Base-by-base conservation (phyloP, 139 green algal species). In the Micromonas commoda region DNA sequence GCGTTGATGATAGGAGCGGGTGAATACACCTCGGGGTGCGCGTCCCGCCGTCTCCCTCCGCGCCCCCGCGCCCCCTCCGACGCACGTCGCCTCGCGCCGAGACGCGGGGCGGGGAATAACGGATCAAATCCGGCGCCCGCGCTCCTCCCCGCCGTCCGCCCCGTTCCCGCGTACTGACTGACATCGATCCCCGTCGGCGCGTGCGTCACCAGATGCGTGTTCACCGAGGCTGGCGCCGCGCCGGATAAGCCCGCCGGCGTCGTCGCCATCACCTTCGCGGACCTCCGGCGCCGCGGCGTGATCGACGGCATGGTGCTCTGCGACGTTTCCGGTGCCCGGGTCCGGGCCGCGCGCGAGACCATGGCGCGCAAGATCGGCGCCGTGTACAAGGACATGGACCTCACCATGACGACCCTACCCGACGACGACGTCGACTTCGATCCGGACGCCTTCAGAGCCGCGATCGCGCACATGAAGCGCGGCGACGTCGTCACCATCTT, bases 401-500 rank as follows among this genome's bases (percentile, higher is more conserved):
- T 69, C 2, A 21, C 64, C 29, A 71, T 88, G 6, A 81, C 86
- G 37, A 84, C 74, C 33, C 82, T 85, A 51, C 86, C 86, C 1
- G 77, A 52, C 37, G 86, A 90, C 71, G 67, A 88, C 73, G 86
- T 90, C 19, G 82, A 65, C 2, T 79, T 83, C 54, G 82, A 90
- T 32, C 65, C 75, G 16, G 38, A 80, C 19, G 85, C 85, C 6
- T 84, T 83, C 53, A 75, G 83, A 9, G 24, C 21, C 1, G 77
- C 77, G 4, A 76, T 76, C 19, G 9, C 13, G 34, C 38, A 34
- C 3, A 70, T 76, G 35, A 26, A 34, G 34, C 64, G 20, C 26
- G 85, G 85, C 23, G 85, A 89, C 76, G 81, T 82, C 2, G 81
- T 69, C n/a, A 88, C 84, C 28, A 86, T 89, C 61, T 89, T 89